These are phyloP conservation scores for Mortierella sp. DNA, from an alignment of 371 early-diverging fungal species.

Conservation along the genomic window DNA sequence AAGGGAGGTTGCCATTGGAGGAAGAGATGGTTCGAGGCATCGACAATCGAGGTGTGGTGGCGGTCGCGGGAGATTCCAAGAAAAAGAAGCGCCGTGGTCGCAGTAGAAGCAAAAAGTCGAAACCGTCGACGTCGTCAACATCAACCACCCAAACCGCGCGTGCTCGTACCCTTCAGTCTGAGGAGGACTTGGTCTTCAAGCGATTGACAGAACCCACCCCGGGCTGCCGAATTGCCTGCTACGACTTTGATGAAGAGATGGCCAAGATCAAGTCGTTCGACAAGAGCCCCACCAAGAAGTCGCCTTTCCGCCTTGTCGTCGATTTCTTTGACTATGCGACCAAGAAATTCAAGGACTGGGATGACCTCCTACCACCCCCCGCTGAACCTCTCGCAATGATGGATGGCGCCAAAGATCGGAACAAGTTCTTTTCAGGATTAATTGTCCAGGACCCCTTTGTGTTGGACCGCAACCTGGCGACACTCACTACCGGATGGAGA, in stretches of 20 bases:
- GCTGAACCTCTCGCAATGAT: background rate
- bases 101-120: background rate
- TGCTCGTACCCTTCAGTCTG: too few relatives aligned
- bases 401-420: background rate
- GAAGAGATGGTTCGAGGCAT: background rate
- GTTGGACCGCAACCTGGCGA: background rate
- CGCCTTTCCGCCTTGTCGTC: background rate
- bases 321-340: background rate
- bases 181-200: too few relatives aligned
- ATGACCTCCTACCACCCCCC: background rate
- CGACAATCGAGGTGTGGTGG: background rate
- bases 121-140: background rate
- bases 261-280: background rate
- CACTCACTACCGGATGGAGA: background rate
- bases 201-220: too few relatives aligned
- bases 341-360: background rate
- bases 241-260: background rate
- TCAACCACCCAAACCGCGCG: background rate
- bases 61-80: background rate
- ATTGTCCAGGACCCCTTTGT: background rate
- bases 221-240: background rate
- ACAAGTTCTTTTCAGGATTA: background rate
- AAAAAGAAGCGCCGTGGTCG: background rate
- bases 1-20: background rate
- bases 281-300: background rate